Percentiles rank a stretch among this genome's conserved stretches.
Conservation (phyloP, 1,284 basidiomycete species). For the Flammula alnicola region DNA sequence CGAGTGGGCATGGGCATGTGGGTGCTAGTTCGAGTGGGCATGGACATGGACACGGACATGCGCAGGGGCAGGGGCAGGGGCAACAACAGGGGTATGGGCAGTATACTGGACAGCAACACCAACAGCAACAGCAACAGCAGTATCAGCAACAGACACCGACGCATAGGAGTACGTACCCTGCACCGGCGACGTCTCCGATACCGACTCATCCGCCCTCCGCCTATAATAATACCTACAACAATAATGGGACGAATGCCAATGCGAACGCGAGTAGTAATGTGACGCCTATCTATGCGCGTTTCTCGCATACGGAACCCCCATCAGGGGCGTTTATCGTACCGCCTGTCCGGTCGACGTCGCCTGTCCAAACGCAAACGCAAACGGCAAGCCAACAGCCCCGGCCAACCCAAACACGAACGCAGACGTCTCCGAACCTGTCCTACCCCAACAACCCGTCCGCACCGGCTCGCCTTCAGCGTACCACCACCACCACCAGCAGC, state of each 20-base stretch:
- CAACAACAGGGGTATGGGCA: background rate
- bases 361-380: background rate
- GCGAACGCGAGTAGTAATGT: background rate
- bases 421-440: no score
- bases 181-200: background rate
- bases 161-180: constrained; percentile 1
- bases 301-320: constrained; percentile 9
- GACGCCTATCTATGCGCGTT: constrained; percentile 18
- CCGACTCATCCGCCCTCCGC: no score
- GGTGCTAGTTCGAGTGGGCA: no score
- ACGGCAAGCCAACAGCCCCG: background rate
- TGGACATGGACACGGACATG: constrained; percentile 4
- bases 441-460: no score
- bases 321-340: background rate
- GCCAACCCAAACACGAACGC: no score
- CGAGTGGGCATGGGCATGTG: constrained; percentile 4
- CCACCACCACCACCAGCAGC: no score
- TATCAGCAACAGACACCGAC: constrained; percentile 8
- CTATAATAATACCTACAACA: no score
- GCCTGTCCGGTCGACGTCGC: background rate
- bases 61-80: background rate
- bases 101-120: background rate
- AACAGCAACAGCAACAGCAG: constrained; percentile 11
- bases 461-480: no score
- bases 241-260: no score